Evolutionary conservation across 2,329 filamentous ascomycete species (phyloP), one percentile per base, ranked within the genome.

Genomic region (Chrysoporthe deuterocubensis): DNA sequence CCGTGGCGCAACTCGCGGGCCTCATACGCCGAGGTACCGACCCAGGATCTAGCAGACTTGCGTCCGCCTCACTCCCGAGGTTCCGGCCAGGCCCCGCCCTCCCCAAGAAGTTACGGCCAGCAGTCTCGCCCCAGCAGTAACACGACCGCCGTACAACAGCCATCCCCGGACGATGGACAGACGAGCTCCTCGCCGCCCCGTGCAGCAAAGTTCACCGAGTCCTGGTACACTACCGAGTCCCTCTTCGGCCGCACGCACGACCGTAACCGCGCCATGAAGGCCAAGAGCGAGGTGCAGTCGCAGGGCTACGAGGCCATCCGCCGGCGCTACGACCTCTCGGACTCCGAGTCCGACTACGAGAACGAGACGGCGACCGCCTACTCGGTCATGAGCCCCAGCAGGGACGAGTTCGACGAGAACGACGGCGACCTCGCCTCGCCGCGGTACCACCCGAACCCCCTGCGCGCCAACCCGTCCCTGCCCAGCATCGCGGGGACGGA

Each of bases 161-260:
- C 73, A 68, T 48, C 64, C 44, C 67, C 57, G 37, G 43, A 74
- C 16, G 34, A 60, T 1, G 59, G 67, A 7, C 63, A 71, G 26
- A 60, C 64, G 42, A 75, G 72, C 66, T 71, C 73, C 14, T 76
- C 77, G 57, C 80, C 78, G 21, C 74, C 73, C 44, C 82, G 83
- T 43, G 71, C 77, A 1, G 79, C 80, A 54, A 83, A 79, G 71
- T 86, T 87, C 72, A 86, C 82, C 5, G 85, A 87, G 73, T 80
- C 84, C 0, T 88, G 85, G 85, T 81, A 81, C 70, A 79, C 85
- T 2, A 82, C 84, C 0, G 84, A 87, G 50, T 85, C 84, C 2
- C 81, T 87, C 54, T 81, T 86, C 73, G 81, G 80, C 62, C 82
- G 84, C 72, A 87, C 85, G 2, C 83, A 86, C 69, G 80, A 87